These are phyloP conservation scores for Henningerozyma blattae DNA, from an alignment of 805 yeast genomes.

Conservation along the genomic window DNA sequence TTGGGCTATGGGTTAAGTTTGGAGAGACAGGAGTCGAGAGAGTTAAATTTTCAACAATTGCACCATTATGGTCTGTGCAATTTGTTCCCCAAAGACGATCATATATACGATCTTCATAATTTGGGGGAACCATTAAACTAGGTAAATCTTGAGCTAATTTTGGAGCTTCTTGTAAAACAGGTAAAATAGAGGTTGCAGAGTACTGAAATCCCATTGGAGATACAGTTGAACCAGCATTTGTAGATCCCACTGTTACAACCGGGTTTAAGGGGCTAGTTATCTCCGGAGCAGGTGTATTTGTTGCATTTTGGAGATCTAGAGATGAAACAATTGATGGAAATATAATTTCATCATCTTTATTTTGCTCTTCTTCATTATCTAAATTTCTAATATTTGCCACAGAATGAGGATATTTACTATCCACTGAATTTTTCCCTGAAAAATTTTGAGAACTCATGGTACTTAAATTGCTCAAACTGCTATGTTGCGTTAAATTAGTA, in stretches of 20 bases:
- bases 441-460: too few relatives aligned
- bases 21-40: background rate
- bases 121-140: constrained; percentile 69
- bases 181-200: too few relatives aligned
- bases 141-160: constrained; percentile 2
- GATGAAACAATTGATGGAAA: background rate
- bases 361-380: background rate
- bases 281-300: background rate
- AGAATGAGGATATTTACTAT: too few relatives aligned
- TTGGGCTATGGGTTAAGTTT: background rate
- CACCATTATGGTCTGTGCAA: constrained; percentile 20
- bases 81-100: too few relatives aligned
- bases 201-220: too few relatives aligned
- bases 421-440: too few relatives aligned
- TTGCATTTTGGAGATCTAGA: background rate
- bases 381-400: background rate
- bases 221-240: too few relatives aligned
- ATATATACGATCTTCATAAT: constrained; percentile 68
- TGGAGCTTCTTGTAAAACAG: too few relatives aligned
- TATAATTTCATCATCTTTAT: background rate
- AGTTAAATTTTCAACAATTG: background rate
- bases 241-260: too few relatives aligned
- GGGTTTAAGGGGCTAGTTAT: too few relatives aligned
- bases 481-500: too few relatives aligned
- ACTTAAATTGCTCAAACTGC: too few relatives aligned